A percentile compares a stretch with the other conserved stretches of the same genome.
phyloP scores from a whole-genome alignment of 495 filamentous ascomycete species.

The Hypomontagnella monticulosa region DNA sequence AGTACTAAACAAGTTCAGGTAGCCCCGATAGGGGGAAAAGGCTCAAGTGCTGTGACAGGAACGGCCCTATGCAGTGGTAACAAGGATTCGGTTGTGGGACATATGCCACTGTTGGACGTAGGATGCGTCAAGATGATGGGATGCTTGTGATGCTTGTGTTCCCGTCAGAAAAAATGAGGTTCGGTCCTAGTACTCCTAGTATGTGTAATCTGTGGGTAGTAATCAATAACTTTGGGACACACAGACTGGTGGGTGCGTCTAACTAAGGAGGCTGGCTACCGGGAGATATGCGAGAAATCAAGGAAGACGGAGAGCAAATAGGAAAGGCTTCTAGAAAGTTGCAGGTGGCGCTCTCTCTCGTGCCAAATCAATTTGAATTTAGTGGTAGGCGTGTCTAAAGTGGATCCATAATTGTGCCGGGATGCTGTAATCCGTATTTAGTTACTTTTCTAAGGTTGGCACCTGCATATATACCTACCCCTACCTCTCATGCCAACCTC shows the following conservation, averaged over 20 bases:
- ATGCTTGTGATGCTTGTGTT: constrained; percentile 33
- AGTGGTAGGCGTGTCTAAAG: too few relatives aligned
- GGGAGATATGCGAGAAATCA: constrained; percentile 36
- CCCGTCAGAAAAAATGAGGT: constrained; percentile 33
- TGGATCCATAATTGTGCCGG: constrained; percentile 18
- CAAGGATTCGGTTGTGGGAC: constrained; percentile 43
- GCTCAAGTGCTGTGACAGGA: constrained; percentile 41
- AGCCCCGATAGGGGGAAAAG: constrained; percentile 13
- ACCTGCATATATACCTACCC: constrained; percentile 13
- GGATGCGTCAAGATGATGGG: constrained; percentile 38
- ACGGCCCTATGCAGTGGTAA: constrained; percentile 42
- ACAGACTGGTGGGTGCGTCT: constrained; percentile 23
- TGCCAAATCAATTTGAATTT: constrained; percentile 15
- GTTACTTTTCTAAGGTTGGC: too few relatives aligned
- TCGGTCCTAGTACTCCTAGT: constrained; percentile 15
- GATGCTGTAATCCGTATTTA: constrained; percentile 12
- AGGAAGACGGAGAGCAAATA: constrained; percentile 31
- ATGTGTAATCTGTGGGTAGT: constrained; percentile 24
- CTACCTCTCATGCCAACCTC: too few relatives aligned
- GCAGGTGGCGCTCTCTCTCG: constrained; percentile 24
- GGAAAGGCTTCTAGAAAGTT: constrained; percentile 36
- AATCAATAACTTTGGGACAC: constrained; percentile 33
- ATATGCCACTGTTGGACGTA: constrained; percentile 34
- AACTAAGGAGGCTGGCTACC: constrained; percentile 22
- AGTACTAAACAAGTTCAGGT: constrained; percentile 17